Conservation (phyloP, 768 basidiomycete species). For the Mycena epipterygia region DNA sequence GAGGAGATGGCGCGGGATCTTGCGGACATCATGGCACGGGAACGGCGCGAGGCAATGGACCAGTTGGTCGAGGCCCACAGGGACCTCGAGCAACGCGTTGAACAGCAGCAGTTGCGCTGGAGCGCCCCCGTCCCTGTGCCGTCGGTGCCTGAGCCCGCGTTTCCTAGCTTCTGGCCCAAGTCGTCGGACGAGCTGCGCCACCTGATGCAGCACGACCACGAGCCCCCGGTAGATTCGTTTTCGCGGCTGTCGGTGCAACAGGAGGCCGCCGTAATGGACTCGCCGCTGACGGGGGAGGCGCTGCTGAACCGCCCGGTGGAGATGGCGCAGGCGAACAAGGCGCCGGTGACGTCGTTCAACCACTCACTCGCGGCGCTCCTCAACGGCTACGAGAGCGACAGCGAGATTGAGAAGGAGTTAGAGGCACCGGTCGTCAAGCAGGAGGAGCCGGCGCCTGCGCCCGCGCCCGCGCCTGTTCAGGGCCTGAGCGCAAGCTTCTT, state of each 20-base stretch:
- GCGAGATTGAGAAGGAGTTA: constrained; percentile 17
- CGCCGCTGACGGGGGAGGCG: constrained; percentile 48
- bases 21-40: constrained; percentile 15
- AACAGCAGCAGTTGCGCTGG: constrained; percentile 28
- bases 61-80: constrained; percentile 23
- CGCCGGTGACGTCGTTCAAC: constrained; percentile 28
- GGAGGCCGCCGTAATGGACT: constrained; percentile 38
- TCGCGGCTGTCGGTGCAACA: constrained; percentile 29
- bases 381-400: constrained; percentile 43
- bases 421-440: not conserved
- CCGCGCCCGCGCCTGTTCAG: constrained; percentile 25
- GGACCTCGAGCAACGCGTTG: constrained; percentile 21
- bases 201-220: constrained; percentile 38
- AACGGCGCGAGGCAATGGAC: constrained; percentile 29
- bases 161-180: constrained; percentile 49
- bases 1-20: constrained; percentile 3
- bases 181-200: constrained; percentile 54
- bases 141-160: constrained; percentile 36
- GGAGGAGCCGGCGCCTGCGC: constrained; percentile 2
- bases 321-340: constrained; percentile 28
- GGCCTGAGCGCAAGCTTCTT: constrained; percentile 69
- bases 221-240: constrained; percentile 26
- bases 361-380: constrained; percentile 50
- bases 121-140: constrained; percentile 8
- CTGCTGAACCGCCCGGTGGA: constrained; percentile 42